phyloP scores from a whole-genome alignment of 768 basidiomycete genomes.

The Zangia roseola region DNA sequence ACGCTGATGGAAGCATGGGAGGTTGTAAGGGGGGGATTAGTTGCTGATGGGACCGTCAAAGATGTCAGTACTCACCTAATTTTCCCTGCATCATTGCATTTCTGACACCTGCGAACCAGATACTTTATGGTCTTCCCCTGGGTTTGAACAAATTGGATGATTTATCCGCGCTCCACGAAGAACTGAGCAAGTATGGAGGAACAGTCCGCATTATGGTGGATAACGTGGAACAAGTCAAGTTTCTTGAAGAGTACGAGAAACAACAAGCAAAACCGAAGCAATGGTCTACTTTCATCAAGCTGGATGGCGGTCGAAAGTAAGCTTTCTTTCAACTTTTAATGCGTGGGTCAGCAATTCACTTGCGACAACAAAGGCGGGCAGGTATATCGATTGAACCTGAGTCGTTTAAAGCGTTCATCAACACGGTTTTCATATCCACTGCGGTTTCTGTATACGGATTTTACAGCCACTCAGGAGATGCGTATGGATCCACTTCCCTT shows the following conservation, averaged over 20 bases:
- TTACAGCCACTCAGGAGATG: conserved; percentile 76
- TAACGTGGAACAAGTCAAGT: conserved; percentile 67
- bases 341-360: conserved; percentile 10
- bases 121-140: conserved; percentile 79
- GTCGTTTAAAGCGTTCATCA: conserved; percentile 55
- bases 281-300: conserved; percentile 82
- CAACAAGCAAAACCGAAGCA: conserved; percentile 36
- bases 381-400: conserved; percentile 57
- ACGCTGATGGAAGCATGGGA: conserved; percentile 83
- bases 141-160: conserved; percentile 70
- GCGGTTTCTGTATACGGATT: conserved; percentile 73
- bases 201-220: conserved; percentile 70
- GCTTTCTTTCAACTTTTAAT: background rate
- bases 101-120: conserved; percentile 40
- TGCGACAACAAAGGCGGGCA: conserved; percentile 55
- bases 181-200: conserved; percentile 54
- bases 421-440: conserved; percentile 49
- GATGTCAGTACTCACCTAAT: conserved; percentile 54
- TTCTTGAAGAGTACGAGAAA: conserved; percentile 60
- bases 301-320: conserved; percentile 77
- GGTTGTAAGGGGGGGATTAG: conserved; percentile 62
- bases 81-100: background rate
- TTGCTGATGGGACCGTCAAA: conserved; percentile 70
- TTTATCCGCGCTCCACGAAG: conserved; percentile 56
- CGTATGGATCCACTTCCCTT: conserved; percentile 73